Evolutionary conservation across 257 asterid genomes (phyloP).

Genomic region (Capsicum pubescens): DNA sequence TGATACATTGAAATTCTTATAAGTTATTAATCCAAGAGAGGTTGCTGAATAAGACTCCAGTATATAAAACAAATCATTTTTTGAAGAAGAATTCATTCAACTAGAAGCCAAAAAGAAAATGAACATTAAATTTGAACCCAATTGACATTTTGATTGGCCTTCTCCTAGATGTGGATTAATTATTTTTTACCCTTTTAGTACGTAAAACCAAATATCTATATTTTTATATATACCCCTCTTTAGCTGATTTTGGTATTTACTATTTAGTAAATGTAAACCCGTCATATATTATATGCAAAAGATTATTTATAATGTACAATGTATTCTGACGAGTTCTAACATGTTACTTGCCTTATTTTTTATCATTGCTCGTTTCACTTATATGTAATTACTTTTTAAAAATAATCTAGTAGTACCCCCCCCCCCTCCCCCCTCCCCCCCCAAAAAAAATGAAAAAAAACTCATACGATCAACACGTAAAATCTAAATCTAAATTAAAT

Average conservation of each 20-base stretch:
- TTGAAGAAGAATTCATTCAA: neutral
- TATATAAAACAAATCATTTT: neutral
- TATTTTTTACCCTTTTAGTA: neutral
- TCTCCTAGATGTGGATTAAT: neutral
- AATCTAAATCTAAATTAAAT: neutral
- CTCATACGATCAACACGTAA: neutral
- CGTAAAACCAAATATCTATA: neutral
- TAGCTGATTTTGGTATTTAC: neutral
- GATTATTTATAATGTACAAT: neutral
- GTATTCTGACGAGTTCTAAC: neutral
- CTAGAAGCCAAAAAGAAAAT: neutral
- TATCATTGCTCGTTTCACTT: too few relatives aligned
- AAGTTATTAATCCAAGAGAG: neutral
- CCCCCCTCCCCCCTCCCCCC: too few relatives aligned
- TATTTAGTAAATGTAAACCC: neutral
- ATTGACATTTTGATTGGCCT: conserved; percentile 4
- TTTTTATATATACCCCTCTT: neutral
- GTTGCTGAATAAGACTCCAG: neutral
- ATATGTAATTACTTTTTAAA: too few relatives aligned
- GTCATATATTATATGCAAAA: neutral
- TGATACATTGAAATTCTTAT: neutral
- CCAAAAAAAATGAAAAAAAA: too few relatives aligned
- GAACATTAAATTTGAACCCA: neutral
- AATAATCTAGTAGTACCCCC: too few relatives aligned
- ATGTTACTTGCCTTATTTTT: neutral